phyloP scores from a whole-genome alignment of 2,329 filamentous ascomycete species.

The Clonostachys sp. region DNA sequence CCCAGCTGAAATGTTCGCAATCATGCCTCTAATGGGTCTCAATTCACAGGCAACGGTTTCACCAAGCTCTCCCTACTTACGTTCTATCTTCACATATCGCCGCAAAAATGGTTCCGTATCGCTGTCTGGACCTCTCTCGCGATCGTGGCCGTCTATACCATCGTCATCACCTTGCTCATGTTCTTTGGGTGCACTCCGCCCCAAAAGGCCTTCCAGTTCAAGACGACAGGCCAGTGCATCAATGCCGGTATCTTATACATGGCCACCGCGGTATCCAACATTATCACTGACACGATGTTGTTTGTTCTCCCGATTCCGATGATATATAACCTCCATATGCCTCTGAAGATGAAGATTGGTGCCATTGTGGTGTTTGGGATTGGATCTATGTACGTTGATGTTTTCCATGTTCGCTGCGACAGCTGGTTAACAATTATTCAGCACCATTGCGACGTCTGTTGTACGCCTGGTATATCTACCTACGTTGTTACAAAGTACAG shows the following conservation, averaged over 20 bases:
- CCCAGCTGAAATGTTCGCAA: too few relatives aligned
- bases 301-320: conserved; percentile 40
- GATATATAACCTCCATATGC: conserved; percentile 35
- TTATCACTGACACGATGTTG: conserved; percentile 38
- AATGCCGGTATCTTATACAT: conserved; percentile 40
- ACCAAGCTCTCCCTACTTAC: conserved; percentile 28
- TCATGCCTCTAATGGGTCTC: too few relatives aligned
- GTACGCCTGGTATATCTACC: conserved; percentile 18
- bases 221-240: conserved; percentile 25
- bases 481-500: conserved; percentile 12
- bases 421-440: conserved; percentile 1
- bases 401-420: too few relatives aligned
- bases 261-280: conserved; percentile 39
- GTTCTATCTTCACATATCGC: conserved; percentile 28
- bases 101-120: conserved; percentile 20
- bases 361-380: conserved; percentile 37
- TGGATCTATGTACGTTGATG: conserved; percentile 17
- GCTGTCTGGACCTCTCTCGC: conserved; percentile 17
- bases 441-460: conserved; percentile 23
- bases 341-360: conserved; percentile 35
- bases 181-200: conserved; percentile 14
- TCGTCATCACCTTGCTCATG: conserved; percentile 13
- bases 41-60: conserved; percentile 14
- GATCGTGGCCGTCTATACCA: conserved; percentile 21
- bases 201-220: conserved; percentile 12